phyloP scores from a whole-genome alignment of 768 basidiomycete species.

The Termitomyces heimii region DNA sequence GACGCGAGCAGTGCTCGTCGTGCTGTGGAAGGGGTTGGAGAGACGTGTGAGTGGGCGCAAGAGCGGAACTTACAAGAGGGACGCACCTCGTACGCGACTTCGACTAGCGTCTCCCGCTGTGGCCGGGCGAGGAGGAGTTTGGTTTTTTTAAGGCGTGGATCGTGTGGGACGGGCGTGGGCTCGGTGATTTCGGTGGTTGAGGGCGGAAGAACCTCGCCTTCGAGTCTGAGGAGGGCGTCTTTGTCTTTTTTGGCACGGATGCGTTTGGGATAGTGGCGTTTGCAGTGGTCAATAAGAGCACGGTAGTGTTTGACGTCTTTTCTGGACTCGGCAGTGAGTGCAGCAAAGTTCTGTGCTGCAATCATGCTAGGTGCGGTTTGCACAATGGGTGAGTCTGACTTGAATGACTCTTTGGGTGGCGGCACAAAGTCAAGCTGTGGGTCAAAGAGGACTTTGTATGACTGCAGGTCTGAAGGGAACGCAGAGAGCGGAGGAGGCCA shows the following conservation, averaged over 20 bases:
- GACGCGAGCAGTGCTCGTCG: conserved; percentile 64
- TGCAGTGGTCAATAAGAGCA: conserved; percentile 28
- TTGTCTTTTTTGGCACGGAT: conserved; percentile 7
- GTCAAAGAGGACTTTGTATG: conserved; percentile 64
- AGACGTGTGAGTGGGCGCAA: neutral
- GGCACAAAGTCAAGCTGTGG: conserved; percentile 38
- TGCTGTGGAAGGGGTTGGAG: conserved; percentile 37
- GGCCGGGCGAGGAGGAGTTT: conserved; percentile 17
- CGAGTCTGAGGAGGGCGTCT: conserved; percentile 27
- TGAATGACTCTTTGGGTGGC: neutral
- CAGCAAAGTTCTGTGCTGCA: neutral
- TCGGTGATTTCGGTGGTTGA: conserved; percentile 18
- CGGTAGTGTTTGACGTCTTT: conserved; percentile 24
- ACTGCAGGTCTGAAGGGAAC: conserved; percentile 20
- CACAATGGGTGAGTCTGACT: neutral
- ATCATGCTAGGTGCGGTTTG: neutral
- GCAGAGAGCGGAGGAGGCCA: conserved; percentile 17
- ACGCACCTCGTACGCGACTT: conserved; percentile 50
- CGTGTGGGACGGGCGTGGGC: conserved; percentile 34
- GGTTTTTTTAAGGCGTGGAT: conserved; percentile 42
- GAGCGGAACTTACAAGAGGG: neutral
- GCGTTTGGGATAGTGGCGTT: neutral
- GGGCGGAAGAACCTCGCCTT: conserved; percentile 43
- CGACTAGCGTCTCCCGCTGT: conserved; percentile 31
- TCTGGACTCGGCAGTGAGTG: too few relatives aligned